Evolutionary conservation across 2,329 filamentous ascomycete genomes (phyloP).

Genomic region (Escovopsis weberi): DNA sequence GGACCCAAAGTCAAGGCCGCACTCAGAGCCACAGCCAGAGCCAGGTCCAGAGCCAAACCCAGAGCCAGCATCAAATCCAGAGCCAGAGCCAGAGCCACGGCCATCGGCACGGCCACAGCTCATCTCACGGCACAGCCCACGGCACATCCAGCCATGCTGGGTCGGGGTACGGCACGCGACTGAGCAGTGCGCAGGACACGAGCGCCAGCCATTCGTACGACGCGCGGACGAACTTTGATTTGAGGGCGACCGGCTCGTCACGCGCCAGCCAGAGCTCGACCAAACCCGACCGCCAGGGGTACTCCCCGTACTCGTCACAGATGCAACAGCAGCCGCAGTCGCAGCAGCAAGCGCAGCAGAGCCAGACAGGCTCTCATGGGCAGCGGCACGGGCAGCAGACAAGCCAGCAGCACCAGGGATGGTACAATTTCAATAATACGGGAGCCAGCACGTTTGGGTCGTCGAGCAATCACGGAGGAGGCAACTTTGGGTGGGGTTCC

Average conservation of each 20-base stretch:
- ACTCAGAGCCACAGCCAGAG: neutral
- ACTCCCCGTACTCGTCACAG: conserved; percentile 2
- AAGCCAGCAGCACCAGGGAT: conserved; percentile 9
- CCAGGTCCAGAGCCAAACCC: no score
- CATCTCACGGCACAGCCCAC: neutral
- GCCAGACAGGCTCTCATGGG: conserved; percentile 3
- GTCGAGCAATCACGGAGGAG: conserved; percentile 10
- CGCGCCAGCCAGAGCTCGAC: neutral
- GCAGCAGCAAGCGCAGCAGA: conserved; percentile 8
- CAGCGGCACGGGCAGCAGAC: conserved; percentile 4
- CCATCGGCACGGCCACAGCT: no score
- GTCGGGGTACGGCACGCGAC: conserved; percentile 1
- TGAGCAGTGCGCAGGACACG: neutral
- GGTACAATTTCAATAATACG: conserved; percentile 14
- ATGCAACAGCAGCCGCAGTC: conserved; percentile 3
- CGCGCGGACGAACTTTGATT: conserved; percentile 1
- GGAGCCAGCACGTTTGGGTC: conserved; percentile 8
- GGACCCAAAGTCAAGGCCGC: neutral
- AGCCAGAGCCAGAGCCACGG: no score
- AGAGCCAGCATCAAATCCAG: no score
- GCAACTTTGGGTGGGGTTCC: conserved; percentile 13
- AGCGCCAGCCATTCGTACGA: neutral
- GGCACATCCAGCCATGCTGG: neutral
- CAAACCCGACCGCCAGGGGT: conserved; percentile 2
- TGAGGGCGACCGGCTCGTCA: conserved; percentile 1